phyloP scores from a whole-genome alignment of 495 filamentous ascomycete species.

The Xylaria palmicola region DNA sequence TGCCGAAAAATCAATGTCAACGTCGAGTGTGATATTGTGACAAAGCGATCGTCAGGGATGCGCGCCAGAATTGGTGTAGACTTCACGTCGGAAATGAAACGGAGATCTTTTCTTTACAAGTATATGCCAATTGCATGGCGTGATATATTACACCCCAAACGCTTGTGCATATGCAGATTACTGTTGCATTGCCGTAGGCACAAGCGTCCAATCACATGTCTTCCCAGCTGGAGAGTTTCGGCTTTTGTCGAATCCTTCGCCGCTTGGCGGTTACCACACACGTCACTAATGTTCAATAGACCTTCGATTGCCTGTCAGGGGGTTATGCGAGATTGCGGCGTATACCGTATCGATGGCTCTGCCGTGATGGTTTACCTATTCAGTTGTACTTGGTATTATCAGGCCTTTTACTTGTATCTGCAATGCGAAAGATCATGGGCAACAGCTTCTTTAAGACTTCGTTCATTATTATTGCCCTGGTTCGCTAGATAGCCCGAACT shows the following conservation, averaged over 20 bases:
- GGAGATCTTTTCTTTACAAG: neutral
- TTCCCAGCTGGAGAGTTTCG: neutral
- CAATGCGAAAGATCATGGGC: neutral
- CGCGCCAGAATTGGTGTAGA: neutral
- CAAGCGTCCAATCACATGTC: neutral
- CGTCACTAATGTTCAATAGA: neutral
- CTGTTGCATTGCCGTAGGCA: neutral
- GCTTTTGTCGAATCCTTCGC: neutral
- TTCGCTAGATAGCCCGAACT: neutral
- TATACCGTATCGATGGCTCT: too few species aligned
- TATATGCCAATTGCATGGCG: neutral
- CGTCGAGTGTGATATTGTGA: neutral
- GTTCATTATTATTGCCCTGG: neutral
- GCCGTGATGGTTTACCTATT: too few species aligned
- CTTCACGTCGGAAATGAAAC: conserved; percentile 4
- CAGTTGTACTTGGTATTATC: too few species aligned
- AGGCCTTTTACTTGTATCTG: neutral
- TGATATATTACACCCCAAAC: neutral
- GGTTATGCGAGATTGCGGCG: too few species aligned
- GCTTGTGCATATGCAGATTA: neutral
- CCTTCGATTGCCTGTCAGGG: too few species aligned
- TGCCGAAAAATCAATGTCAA: neutral
- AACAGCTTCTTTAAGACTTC: neutral
- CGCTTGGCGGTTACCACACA: neutral
- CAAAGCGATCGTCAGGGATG: conserved; percentile 1